Evolutionary conservation across 1,284 basidiomycete genomes (phyloP), one percentile per base, ranked within the genome.

Genomic region (Cutaneotrichosporon spelunceum): DNA sequence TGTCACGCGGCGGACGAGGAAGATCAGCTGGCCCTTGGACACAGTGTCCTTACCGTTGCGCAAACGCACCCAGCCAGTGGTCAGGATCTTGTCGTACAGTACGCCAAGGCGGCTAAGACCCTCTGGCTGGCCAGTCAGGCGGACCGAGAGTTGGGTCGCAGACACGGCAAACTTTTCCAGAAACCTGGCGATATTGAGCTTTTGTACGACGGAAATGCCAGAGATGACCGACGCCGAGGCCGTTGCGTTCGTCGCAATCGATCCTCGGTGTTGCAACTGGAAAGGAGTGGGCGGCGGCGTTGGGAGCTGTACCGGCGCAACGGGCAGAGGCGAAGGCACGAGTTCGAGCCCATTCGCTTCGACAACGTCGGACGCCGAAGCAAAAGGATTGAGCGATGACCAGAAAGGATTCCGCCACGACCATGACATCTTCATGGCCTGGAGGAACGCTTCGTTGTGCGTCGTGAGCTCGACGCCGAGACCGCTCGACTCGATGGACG

Each of bases 11-110:
- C 79, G 76, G 4, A 80, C 76, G 13, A 81, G 72, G 63, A 80
- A 77, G 62, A 81, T 76, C 56, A 81, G 68, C 67, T 81, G 80
- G 19, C 80, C 80, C 66, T 80, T 80, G 5, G 79, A 77, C 10
- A 80, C 76, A 2, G 75, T 79, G 62, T 78, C 77, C 27, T 66
- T 71, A 45, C 67, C 66, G 60, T 70, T 69, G 53, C 61, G 54
- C 19, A 77, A 63, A 50, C 71, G 70, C 53, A 78, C 78, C 70
- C 76, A 77, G 23, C 80, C 79, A 29, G 80, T 80, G 3, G 80
- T 80, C 45, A 81, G 66, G 52, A 82, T 80, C 56, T 74, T 76
- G 64, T 82, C 81, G 63, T 78, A 81, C 24, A 82, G 60, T 0
- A 82, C 80, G 19, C 81, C 81, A 11, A 80, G 65, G 14, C 72